Evolutionary conservation across 768 basidiomycete species (phyloP), one percentile per base, ranked within the genome.

Genomic region (Suillus americanus): DNA sequence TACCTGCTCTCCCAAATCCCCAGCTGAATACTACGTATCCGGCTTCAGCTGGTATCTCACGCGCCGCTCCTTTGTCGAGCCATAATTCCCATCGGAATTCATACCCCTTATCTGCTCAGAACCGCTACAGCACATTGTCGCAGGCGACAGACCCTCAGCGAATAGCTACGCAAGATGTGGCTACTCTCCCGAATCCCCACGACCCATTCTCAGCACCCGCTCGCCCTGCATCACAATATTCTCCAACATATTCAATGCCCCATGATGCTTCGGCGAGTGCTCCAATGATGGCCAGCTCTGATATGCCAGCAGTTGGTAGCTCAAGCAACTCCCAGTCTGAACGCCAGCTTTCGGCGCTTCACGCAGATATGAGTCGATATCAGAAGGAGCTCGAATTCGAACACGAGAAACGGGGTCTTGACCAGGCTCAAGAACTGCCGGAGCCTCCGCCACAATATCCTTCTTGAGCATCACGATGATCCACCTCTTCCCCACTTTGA

Each of bases 271-370:
- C 63, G 23, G 33, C 23, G 5, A 50, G 35, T 48, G 48, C 63
- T 40, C 37, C 65, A 30, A 28, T 41, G 53, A 56, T 25, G 28
- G n/a, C 28, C 37, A 86, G 77, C 71, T 96, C 95, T 74, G 95
- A 94, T 0, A 93, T 94, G 3, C 95, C 95, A 70, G 97, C 94
- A 3, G 87, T 89, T 3, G 95, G 81, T 2, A 94, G 64, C 9
- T 69, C 75, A n/a, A 82, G 65, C 37, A 35, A 28, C 23, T 41
- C 28, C 5, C 57, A 41, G 25, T 25, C 57, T 41, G 40, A 62
- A 30, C 25, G 30, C 30, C 40, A n/a, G 18, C 48, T 64, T 23
- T 66, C 65, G 38, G 51, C 40, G 23, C 65, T 66, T 65, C 51
- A 66, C 33, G 28, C 16, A 30, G 63, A 66, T 53, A 37, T 66